Evolutionary conservation across 2,329 filamentous ascomycete genomes (phyloP), one percentile per base, ranked within the genome.

Genomic region (Didymella exigua): DNA sequence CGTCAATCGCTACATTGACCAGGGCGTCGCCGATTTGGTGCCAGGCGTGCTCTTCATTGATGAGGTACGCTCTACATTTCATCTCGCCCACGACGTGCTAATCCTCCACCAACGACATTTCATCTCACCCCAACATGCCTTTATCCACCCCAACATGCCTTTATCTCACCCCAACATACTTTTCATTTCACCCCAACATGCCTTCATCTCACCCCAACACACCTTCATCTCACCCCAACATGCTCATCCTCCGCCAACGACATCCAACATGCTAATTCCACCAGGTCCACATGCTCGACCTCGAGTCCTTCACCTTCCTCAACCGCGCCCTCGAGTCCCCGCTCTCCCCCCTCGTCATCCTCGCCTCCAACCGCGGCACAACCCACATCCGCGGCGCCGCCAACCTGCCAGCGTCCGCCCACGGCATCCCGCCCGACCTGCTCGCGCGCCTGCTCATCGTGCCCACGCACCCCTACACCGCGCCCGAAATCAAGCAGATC

Each of bases 241-340:
- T 70, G 53, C 54, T 43, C 41, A 14, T 16, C 36, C 16, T 8
- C 23, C 7, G 8, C 21, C 23, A 14, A 26, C 7, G 3, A 31
- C 10, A 7, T 6, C 7, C 23, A 47, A 13, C 18, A 26, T 33
- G 26, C 23, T 19, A n/a, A 18, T 21, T n/a, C 13, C 13, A 5
- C 24, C 47, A 96, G 92, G 93, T 96, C 57, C 93, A 99, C 81
- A 99, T 99, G 95, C 91, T 99, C 68, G 95, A 99, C 76, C 89
- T 99, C 66, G 95, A 99, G 81, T 96, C 93, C 81, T 99, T 98
- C 80, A 98, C 95, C 65, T 99, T 97, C 79, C 87, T 99, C 71
- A 98, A 98, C 82, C 90, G 93, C 72, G 95, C 95, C n/a, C 84
- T 99, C 65, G 95, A 99, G 82, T 93, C 91, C 51, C 86, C 88